A percentile compares a stretch with the other conserved stretches of the same genome.
These are phyloP conservation scores for Simmondsia chinensis DNA, from an alignment of 148 eudicot genomes.

Conservation along the genomic window DNA sequence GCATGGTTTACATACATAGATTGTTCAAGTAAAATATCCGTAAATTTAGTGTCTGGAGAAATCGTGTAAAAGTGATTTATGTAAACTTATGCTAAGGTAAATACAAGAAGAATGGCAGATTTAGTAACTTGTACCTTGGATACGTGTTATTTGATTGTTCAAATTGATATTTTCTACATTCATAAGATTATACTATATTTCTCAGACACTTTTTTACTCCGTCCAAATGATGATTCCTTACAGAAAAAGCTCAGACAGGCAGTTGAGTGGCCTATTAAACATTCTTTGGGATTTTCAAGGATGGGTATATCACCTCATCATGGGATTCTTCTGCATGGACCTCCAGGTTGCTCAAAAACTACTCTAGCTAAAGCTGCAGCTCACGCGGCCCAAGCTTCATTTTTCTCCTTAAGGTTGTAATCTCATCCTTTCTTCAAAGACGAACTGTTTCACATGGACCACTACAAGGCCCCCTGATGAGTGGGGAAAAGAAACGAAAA, in stretches of 20 bases:
- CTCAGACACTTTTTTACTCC: constrained; percentile 4
- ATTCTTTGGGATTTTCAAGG: constrained; percentile 63
- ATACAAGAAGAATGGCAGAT: too few species aligned
- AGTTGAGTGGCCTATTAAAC: constrained; percentile 98
- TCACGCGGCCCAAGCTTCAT: constrained; percentile 90
- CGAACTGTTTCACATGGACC: too few species aligned
- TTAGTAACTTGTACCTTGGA: too few species aligned
- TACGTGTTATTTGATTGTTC: too few species aligned
- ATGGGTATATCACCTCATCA: constrained; percentile 69
- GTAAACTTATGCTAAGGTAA: too few species aligned
- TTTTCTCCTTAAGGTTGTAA: constrained; percentile 79
- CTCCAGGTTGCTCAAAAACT: constrained; percentile 99
- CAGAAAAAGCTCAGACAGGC: constrained; percentile 98
- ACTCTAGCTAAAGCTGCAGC: constrained; percentile 98
- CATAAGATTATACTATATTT: background rate
- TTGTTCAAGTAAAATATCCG: too few species aligned
- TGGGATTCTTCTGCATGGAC: constrained; percentile 96
- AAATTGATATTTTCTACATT: too few species aligned
- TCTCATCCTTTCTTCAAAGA: background rate
- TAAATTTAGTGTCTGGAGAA: too few species aligned
- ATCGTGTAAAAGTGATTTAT: too few species aligned
- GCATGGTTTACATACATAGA: too few species aligned
- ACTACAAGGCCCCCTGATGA: too few species aligned
- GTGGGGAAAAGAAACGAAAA: too few species aligned
- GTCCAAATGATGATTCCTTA: constrained; percentile 9